These are phyloP conservation scores for Cochlearia excelsa DNA, from an alignment of 345 rosid species.

Conservation along the genomic window DNA sequence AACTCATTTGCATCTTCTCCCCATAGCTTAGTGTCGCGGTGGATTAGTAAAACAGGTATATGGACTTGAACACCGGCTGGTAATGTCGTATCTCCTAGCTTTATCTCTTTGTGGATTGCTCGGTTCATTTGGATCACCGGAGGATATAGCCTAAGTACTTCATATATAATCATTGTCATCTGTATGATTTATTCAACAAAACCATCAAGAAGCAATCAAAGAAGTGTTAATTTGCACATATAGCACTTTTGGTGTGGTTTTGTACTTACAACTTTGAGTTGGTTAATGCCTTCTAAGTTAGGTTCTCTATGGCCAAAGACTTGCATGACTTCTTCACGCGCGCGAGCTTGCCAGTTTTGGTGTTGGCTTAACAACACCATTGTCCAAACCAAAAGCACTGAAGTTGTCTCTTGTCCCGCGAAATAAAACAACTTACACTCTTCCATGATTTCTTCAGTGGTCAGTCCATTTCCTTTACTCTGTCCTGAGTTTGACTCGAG, in stretches of 20 bases:
- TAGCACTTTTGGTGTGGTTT: neutral
- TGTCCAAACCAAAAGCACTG: conserved; percentile 25
- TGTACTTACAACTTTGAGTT: conserved; percentile 42
- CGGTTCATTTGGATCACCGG: conserved; percentile 6
- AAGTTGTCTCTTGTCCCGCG: conserved; percentile 62
- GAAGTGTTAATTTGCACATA: neutral
- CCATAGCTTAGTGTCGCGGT: conserved; percentile 49
- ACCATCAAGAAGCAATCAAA: neutral
- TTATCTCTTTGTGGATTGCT: conserved; percentile 36
- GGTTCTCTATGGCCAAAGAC: conserved; percentile 45
- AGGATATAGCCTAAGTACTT: conserved; percentile 35
- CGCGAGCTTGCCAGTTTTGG: conserved; percentile 55
- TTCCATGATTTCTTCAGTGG: conserved; percentile 47
- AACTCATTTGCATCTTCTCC: conserved; percentile 58
- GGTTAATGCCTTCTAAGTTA: conserved; percentile 34
- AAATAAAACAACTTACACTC: conserved; percentile 67
- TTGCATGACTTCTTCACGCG: conserved; percentile 53
- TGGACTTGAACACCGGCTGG: conserved; percentile 34
- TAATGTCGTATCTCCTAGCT: conserved; percentile 42
- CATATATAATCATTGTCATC: conserved; percentile 35
- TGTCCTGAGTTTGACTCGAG: conserved; percentile 38
- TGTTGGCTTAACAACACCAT: too few relatives aligned
- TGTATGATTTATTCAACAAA: neutral
- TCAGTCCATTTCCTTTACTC: conserved; percentile 34
- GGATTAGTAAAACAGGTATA: conserved; percentile 36